Evolutionary conservation across 352 stramenopile species (phyloP).

Genomic region (Globisporangium lucens): DNA sequence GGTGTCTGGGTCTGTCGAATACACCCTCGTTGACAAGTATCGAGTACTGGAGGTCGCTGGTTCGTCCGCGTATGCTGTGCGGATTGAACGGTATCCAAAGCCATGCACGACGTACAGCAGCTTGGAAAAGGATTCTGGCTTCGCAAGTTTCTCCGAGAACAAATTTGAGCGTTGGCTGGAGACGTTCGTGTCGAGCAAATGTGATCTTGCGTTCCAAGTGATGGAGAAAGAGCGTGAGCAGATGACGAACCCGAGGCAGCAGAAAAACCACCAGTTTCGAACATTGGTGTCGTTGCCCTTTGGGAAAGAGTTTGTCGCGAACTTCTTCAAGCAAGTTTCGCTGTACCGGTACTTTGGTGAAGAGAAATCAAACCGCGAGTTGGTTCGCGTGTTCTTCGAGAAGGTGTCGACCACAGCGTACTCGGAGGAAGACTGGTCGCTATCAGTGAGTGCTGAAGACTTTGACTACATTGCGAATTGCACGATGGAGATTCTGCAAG

Average conservation of each 20-base stretch:
- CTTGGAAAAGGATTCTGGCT: slow-evolving; percentile 48
- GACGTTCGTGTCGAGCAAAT: slow-evolving; percentile 57
- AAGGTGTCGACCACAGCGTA: slow-evolving; percentile 73
- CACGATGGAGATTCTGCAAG: slow-evolving; percentile 72
- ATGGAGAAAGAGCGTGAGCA: slow-evolving; percentile 53
- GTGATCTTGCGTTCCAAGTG: slow-evolving; percentile 35
- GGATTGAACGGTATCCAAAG: slow-evolving; percentile 81
- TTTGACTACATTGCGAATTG: slow-evolving; percentile 54
- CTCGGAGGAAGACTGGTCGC: slow-evolving; percentile 56
- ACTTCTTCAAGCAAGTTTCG: slow-evolving; percentile 72
- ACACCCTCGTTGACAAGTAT: slow-evolving; percentile 67
- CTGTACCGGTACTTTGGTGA: slow-evolving; percentile 67
- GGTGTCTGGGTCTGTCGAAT: slow-evolving; percentile 46
- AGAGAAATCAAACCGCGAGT: slow-evolving; percentile 67
- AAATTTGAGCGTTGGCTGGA: slow-evolving; percentile 72
- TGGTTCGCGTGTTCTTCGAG: slow-evolving; percentile 78
- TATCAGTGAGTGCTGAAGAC: slow-evolving; percentile 35
- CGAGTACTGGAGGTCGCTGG: slow-evolving; percentile 63
- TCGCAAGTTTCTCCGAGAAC: slow-evolving; percentile 66
- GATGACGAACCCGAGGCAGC: slow-evolving; percentile 45
- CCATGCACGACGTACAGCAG: slow-evolving; percentile 65
- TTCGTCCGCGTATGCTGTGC: slow-evolving; percentile 69
- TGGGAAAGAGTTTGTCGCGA: slow-evolving; percentile 53
- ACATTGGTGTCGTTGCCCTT: slow-evolving; percentile 71
- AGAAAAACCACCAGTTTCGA: slow-evolving; percentile 72